A percentile compares a stretch with the other conserved stretches of the same genome.
Evolutionary conservation across 371 early-diverging fungal genomes (phyloP).

Genomic region (Apophysomyces trapeziformis): DNA sequence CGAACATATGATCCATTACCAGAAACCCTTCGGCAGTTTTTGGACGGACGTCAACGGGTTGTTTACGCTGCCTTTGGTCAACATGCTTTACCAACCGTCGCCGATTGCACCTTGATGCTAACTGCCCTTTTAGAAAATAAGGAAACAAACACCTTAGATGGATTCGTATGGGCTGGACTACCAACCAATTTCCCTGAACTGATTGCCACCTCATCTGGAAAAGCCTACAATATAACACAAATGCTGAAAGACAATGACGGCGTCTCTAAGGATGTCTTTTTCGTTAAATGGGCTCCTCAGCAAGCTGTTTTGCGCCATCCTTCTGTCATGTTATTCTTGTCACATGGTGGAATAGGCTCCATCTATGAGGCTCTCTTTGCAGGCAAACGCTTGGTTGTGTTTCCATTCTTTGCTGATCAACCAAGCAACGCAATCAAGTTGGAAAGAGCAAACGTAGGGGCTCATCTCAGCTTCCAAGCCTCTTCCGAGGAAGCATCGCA

Average conservation of each 20-base stretch:
- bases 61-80: constrained; percentile 46
- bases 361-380: constrained; percentile 37
- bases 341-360: constrained; percentile 47
- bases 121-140: constrained; percentile 24
- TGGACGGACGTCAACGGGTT: constrained; percentile 24
- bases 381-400: constrained; percentile 31
- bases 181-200: constrained; percentile 12
- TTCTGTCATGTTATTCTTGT: constrained; percentile 35
- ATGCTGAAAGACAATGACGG: not conserved
- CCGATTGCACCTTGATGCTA: constrained; percentile 16
- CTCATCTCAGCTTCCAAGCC: not conserved
- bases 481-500: not conserved
- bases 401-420: constrained; percentile 48
- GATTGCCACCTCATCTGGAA: constrained; percentile 17
- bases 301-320: constrained; percentile 42
- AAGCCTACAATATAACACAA: not conserved
- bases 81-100: constrained; percentile 14
- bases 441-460: constrained; percentile 16
- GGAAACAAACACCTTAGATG: constrained; percentile 29
- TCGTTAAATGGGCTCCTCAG: constrained; percentile 47
- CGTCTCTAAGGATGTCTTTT: constrained; percentile 15
- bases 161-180: constrained; percentile 38
- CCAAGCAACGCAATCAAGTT: constrained; percentile 19
- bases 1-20: constrained; percentile 24
- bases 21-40: constrained; percentile 16